phyloP scores from a whole-genome alignment of 768 basidiomycete genomes.

The Leucogyrophana mollusca region DNA sequence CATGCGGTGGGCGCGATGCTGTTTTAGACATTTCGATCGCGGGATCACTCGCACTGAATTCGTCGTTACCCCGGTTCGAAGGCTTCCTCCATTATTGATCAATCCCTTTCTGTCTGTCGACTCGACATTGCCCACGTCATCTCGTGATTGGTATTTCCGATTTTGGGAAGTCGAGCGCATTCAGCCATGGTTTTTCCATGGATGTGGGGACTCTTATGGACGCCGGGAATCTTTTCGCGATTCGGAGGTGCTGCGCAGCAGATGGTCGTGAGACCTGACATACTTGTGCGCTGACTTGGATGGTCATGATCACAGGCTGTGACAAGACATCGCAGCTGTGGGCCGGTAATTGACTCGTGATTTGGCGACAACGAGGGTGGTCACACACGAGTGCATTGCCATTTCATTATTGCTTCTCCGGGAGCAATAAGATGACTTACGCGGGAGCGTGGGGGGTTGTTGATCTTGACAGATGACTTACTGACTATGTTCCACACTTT shows the following conservation, averaged over 20 bases:
- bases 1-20: no score
- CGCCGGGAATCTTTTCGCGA: not conserved
- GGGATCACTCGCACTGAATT: no score
- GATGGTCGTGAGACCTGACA: not conserved
- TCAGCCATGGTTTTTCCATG: not conserved
- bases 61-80: no score
- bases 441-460: not conserved
- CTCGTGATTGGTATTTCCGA: no score
- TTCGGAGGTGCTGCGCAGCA: not conserved
- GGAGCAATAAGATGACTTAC: not conserved
- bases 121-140: no score
- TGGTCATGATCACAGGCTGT: no score
- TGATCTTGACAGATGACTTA: conserved; percentile 20
- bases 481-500: conserved; percentile 26
- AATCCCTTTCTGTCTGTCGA: no score
- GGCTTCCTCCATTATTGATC: no score
- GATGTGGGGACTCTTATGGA: not conserved
- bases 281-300: no score
- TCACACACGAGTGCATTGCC: conserved; percentile 2
- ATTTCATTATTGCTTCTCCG: conserved; percentile 5
- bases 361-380: conserved; percentile 6
- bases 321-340: no score
- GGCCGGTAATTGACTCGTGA: not conserved
- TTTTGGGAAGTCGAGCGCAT: no score
- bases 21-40: no score